A percentile compares a stretch with the other conserved stretches of the same genome.
phyloP scores from a whole-genome alignment of 2,329 filamentous ascomycete genomes.

The Aspergillus sp. region DNA sequence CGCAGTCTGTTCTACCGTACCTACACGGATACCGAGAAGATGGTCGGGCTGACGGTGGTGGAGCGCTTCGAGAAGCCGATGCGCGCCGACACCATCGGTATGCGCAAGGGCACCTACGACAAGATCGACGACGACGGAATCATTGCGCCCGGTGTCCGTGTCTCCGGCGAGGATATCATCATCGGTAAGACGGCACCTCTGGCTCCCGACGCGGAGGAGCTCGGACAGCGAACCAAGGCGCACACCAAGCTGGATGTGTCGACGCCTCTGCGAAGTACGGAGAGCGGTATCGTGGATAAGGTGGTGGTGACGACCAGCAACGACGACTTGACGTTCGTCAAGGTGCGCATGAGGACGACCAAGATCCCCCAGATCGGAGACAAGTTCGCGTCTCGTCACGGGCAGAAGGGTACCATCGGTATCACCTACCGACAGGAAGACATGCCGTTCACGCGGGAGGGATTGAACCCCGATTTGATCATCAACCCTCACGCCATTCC shows the following conservation, averaged over 20 bases:
- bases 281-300: conserved; percentile 93
- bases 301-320: conserved; percentile 93
- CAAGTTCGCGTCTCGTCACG: conserved; percentile 98
- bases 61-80: conserved; percentile 96
- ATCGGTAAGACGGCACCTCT: conserved; percentile 98
- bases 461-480: conserved; percentile 90
- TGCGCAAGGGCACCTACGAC: conserved; percentile 95
- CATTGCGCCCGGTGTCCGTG: conserved; percentile 87
- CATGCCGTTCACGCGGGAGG: conserved; percentile 95
- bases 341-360: conserved; percentile 94
- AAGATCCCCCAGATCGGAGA: conserved; percentile 99
- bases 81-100: conserved; percentile 79
- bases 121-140: conserved; percentile 97
- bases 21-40: conserved; percentile 96
- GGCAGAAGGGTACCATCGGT: conserved; percentile 98
- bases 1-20: conserved; percentile 96
- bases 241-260: conserved; percentile 96
- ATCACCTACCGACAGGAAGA: conserved; percentile 97
- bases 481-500: conserved; percentile 99
- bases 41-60: conserved; percentile 86
- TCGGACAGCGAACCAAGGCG: conserved; percentile 84
- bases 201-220: conserved; percentile 85
- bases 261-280: conserved; percentile 89
- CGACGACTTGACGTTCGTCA: conserved; percentile 92
- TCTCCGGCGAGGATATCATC: conserved; percentile 97